Base-by-base conservation (phyloP, 2,329 filamentous ascomycete genomes). In the Claviceps spartinae region DNA sequence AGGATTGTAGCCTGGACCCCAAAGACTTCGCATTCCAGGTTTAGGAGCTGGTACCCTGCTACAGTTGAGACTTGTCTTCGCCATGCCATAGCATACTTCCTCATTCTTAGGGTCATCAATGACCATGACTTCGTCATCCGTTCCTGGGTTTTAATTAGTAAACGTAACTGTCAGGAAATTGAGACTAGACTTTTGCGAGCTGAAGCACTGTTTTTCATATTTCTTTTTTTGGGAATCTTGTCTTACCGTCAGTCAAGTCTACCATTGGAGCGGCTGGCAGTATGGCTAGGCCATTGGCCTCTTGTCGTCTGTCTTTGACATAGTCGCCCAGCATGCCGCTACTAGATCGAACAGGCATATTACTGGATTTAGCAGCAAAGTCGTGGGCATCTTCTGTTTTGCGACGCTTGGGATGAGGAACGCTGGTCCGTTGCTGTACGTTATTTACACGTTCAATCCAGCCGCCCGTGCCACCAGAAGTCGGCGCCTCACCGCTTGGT, bases 71-170 rank as follows among this genome's bases (percentile, higher is more conserved):
- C 72, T 78, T 2, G 82, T 77, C 51, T 88, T 82, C 20, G 94
- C 68, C 68, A 85, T 85, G 43, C 88, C 88, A 61, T 86, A 89
- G 67, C 88, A 94, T 3, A 94, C 84, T 61, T 88, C 81, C 62
- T 87, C 79, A 20, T 82, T 76, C 47, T 73, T 77, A 34, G 80
- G 74, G 52, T 86, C 77, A 43, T 76, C 74, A 14, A 82, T 65
- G 38, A 81, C 70, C 20, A 76, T 67, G 4, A 81, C 61, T 9
- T 85, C 79, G 26, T 81, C 78, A 44, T 85, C 82, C 57, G 61
- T 61, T 34, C 61, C 61, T 63, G 34, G 16, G 20, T 14, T 46
- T 13, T 11, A 26, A 2, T 46, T 11, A 45, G 42, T 20, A 30
- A 22, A 40, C 30, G 11, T 13, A 8, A 34, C 7, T 18, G 14